These are phyloP conservation scores for Dendrothele bispora DNA, from an alignment of 768 basidiomycete species.

Conservation along the genomic window DNA sequence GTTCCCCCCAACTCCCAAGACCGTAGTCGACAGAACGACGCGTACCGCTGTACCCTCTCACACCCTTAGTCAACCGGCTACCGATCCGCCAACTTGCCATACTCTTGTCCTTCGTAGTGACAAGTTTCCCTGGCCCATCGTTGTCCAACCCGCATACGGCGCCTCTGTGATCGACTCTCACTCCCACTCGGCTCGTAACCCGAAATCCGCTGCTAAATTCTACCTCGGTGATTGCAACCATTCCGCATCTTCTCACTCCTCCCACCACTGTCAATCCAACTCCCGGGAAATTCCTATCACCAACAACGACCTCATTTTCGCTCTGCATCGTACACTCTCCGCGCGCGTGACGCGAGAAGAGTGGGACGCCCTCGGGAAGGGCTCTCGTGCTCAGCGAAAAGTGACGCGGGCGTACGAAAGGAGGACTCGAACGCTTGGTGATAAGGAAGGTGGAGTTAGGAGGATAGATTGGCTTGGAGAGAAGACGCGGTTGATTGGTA, in stretches of 20 bases:
- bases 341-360: constrained; percentile 61
- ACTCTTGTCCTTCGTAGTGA: constrained; percentile 53
- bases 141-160: constrained; percentile 41
- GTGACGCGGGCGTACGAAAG: constrained; percentile 62
- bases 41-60: constrained; percentile 53
- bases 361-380: constrained; percentile 60
- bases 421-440: constrained; percentile 58
- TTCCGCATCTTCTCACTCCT: constrained; percentile 12
- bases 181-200: constrained; percentile 23
- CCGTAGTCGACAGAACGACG: constrained; percentile 55
- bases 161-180: constrained; percentile 20
- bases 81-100: constrained; percentile 54
- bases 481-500: constrained; percentile 58
- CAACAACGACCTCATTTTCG: constrained; percentile 64
- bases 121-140: constrained; percentile 62
- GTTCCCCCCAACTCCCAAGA: constrained; percentile 56
- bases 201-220: constrained; percentile 23
- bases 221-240: constrained; percentile 22
- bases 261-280: constrained; percentile 2
- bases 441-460: constrained; percentile 65
- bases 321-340: constrained; percentile 56
- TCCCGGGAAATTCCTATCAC: too few relatives aligned
- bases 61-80: constrained; percentile 62
- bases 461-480: constrained; percentile 66
- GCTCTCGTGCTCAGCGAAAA: constrained; percentile 56